A percentile compares a stretch with the other conserved stretches of the same genome.
Conservation (phyloP, 2,329 filamentous ascomycete species). For the Colletotrichum navitas region DNA sequence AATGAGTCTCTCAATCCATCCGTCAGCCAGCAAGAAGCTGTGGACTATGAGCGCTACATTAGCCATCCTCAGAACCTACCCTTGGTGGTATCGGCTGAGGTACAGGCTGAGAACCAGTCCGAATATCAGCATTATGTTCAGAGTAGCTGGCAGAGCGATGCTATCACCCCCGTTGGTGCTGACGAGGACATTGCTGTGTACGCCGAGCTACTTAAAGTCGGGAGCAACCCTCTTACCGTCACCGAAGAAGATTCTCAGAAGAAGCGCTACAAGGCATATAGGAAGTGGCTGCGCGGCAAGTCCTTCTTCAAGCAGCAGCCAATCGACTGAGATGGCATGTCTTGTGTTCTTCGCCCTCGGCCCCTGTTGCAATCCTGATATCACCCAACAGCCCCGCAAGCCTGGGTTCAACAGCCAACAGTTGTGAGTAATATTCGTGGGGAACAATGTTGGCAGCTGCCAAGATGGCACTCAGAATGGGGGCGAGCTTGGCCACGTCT, state of each 20-base stretch:
- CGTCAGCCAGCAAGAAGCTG: constrained; percentile 80
- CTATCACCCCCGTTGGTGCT: constrained; percentile 58
- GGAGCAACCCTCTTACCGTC: constrained; percentile 88
- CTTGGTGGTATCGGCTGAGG: constrained; percentile 79
- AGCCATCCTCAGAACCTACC: constrained; percentile 90
- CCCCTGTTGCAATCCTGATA: background rate
- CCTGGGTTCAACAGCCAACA: constrained; percentile 49
- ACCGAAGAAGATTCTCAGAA: constrained; percentile 87
- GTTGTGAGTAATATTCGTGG: constrained; percentile 48
- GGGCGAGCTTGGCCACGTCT: constrained; percentile 51
- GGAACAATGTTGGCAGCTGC: constrained; percentile 45
- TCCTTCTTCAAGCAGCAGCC: constrained; percentile 95
- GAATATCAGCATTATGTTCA: constrained; percentile 88
- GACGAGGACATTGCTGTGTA: constrained; percentile 81
- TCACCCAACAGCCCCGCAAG: constrained; percentile 44
- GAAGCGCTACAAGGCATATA: constrained; percentile 96
- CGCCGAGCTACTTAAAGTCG: constrained; percentile 79
- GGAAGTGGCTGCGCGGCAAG: constrained; percentile 94
- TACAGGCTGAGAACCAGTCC: constrained; percentile 68
- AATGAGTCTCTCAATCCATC: constrained; percentile 87
- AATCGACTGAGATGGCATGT: constrained; percentile 60
- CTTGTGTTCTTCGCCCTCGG: background rate
- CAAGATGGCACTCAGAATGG: constrained; percentile 50
- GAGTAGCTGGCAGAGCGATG: constrained; percentile 73
- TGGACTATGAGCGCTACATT: constrained; percentile 91